Conservation (phyloP, 148 eudicot species). For the Rhododendron mucronatum region DNA sequence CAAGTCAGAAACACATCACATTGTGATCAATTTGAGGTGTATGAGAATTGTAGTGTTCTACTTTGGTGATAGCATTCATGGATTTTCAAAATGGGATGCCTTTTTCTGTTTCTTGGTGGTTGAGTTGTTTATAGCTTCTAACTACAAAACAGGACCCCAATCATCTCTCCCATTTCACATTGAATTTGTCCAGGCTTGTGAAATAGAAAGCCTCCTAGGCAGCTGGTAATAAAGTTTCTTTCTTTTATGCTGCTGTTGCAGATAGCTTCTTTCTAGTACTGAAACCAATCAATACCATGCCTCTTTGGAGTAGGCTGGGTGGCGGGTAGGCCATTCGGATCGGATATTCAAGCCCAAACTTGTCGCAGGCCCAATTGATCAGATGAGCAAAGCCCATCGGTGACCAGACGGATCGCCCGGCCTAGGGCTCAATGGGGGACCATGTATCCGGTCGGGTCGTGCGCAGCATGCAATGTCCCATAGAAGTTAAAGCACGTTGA, state of each 20-base stretch:
- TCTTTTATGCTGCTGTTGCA: neutral
- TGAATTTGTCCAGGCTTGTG: neutral
- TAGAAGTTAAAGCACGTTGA: too few relatives aligned
- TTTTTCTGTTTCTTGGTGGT: neutral
- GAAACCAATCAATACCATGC: neutral
- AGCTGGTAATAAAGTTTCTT: neutral
- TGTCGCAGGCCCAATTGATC: too few relatives aligned
- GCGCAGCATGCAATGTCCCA: too few relatives aligned
- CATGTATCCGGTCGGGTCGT: too few relatives aligned
- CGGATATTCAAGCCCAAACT: too few relatives aligned
- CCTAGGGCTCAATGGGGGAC: too few relatives aligned
- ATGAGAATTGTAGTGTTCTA: neutral
- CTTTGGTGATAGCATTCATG: neutral
- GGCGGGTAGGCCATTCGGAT: neutral
- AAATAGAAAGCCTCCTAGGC: neutral
- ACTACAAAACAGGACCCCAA: neutral
- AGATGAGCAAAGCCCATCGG: too few relatives aligned
- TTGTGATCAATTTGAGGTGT: neutral
- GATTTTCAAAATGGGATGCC: neutral
- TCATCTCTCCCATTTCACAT: neutral
- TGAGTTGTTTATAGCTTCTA: neutral
- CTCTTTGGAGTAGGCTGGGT: neutral
- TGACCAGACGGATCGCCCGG: too few relatives aligned
- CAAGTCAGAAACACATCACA: neutral
- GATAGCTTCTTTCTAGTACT: neutral